Percentiles rank a stretch among this genome's conserved stretches.
These are phyloP conservation scores for Plasmodium fragile DNA, from an alignment of 169 alveolate species.

Conservation along the genomic window DNA sequence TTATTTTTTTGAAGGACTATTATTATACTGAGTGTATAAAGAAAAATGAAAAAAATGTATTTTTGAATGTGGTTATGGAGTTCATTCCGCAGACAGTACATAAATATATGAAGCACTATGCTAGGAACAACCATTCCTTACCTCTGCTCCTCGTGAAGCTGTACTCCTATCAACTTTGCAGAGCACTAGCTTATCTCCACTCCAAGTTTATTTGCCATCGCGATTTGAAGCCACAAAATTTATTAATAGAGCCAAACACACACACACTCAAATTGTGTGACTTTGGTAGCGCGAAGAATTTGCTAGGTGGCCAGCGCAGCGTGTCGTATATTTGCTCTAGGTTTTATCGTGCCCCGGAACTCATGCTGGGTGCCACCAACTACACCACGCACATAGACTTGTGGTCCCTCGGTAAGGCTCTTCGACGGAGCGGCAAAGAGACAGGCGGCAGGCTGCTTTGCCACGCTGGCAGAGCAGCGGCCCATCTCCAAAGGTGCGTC, in stretches of 20 bases:
- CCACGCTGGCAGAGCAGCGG: background rate
- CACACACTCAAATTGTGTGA: constrained; percentile 96
- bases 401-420: constrained; percentile 94
- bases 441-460: too few species aligned
- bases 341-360: constrained; percentile 99
- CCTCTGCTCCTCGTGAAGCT: constrained; percentile 94
- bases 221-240: constrained; percentile 99
- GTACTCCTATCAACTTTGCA: constrained; percentile 94
- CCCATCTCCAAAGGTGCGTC: constrained; percentile 63
- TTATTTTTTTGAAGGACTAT: constrained; percentile 93
- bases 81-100: constrained; percentile 97
- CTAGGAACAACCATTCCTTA: constrained; percentile 90
- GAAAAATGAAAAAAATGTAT: constrained; percentile 83
- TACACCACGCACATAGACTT: constrained; percentile 97
- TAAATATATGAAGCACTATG: constrained; percentile 92
- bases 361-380: constrained; percentile 98
- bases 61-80: constrained; percentile 97
- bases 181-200: constrained; percentile 97
- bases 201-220: constrained; percentile 97
- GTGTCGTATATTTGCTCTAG: constrained; percentile 97
- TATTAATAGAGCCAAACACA: constrained; percentile 94
- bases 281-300: constrained; percentile 98
- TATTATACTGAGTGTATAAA: constrained; percentile 84
- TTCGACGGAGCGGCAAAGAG: constrained; percentile 24
- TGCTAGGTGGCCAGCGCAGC: constrained; percentile 94